These are phyloP conservation scores for Pelargonium myrrhifolium DNA, from an alignment of 441 rosid species.

Conservation along the genomic window DNA sequence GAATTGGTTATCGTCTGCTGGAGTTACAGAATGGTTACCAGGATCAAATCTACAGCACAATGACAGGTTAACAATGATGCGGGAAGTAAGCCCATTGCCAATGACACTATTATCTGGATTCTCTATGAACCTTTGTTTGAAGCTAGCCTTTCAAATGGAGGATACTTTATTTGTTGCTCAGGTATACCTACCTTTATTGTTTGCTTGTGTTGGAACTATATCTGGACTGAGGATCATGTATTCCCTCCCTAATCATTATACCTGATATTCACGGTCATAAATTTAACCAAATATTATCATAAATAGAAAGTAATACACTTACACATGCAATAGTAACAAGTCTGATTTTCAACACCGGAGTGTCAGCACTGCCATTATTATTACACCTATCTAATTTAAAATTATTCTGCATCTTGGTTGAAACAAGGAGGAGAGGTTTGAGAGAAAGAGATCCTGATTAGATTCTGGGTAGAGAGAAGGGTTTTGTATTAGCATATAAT, in stretches of 20 bases:
- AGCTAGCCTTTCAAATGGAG: slow-evolving; percentile 78
- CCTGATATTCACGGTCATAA: no score
- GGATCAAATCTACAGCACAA: slow-evolving; percentile 60
- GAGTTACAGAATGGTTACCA: slow-evolving; percentile 55
- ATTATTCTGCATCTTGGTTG: no score
- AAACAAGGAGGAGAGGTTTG: no score
- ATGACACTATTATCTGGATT: slow-evolving; percentile 88
- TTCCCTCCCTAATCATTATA: neutral
- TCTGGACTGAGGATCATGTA: neutral
- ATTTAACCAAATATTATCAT: no score
- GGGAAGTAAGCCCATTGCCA: slow-evolving; percentile 93
- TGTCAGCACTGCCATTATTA: no score
- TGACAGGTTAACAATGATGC: slow-evolving; percentile 73
- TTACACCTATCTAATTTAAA: no score
- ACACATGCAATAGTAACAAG: no score
- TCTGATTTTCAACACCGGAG: no score
- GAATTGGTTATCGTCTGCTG: slow-evolving; percentile 77
- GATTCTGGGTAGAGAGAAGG: no score
- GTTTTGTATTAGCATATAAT: no score
- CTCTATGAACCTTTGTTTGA: slow-evolving; percentile 75
- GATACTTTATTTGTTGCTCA: slow-evolving; percentile 75
- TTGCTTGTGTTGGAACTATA: slow-evolving; percentile 13
- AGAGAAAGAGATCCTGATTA: no score
- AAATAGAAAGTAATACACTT: no score
- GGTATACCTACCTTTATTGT: slow-evolving; percentile 40